Base-by-base conservation (phyloP, 2,329 filamentous ascomycete species). In the Lachnellula arida region DNA sequence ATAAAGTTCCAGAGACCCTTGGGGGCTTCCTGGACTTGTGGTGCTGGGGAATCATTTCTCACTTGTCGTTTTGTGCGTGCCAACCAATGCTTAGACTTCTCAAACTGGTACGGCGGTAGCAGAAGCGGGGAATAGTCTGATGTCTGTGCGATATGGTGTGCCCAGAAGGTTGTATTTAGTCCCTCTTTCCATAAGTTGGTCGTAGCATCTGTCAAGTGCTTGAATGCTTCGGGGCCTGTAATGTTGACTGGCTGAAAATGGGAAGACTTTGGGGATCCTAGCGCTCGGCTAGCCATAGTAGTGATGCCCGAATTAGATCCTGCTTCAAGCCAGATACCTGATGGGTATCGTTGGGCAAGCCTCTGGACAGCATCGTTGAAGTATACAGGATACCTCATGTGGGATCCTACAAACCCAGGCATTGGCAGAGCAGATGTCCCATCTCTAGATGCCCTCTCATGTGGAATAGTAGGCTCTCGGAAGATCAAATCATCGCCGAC, bases 61-160 rank as follows among this genome's bases (percentile, higher is more conserved):
- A n/a, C 51, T 57, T 17, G 39, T 22, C 19, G 28, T 39, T 22
- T 35, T 50, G 25, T 56, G 61, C 19, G 60, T 6, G 65, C 63
- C 9, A 70, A 12, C 71, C 70, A 73, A 46, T 72, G 70, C 3
- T 53, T 48, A 0, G 57, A 59, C 51, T 69, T 68, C 40, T 70
- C 66, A 44, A 73, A 73, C 47, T 73, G 72, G 55, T 73, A 73
- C 2, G 70, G 66, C 4, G 71, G 72, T 2, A 73, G 55, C n/a
- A 60, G 32, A 1, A 71, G 2, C 0, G 44, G 50, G 2, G 42
- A 42, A 42, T 67, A 68, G 0, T 62, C 54, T 3, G 19, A n/a
- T 39, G 51, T 65, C 52, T 72, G 67, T 0, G 23, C 8, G 1
- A 28, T 28, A 43, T 70, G 62, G 51, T 68, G 66, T 0, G 63